Conservation (phyloP, 208 protist genomes). For the Leishmania gerbilli region DNA sequence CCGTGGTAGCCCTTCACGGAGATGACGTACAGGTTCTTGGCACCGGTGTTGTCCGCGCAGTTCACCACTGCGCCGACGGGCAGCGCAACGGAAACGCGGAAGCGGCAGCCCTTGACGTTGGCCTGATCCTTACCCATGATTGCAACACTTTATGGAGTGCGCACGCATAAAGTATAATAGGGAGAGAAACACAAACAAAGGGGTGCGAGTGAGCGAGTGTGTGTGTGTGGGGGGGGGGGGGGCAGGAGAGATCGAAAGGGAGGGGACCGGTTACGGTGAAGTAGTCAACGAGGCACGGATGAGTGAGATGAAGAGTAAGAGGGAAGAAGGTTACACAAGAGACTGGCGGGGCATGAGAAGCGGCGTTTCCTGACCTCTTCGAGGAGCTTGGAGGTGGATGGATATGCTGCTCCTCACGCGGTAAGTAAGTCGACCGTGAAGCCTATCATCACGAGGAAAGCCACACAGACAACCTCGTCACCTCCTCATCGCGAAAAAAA, state of each 20-base stretch:
- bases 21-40: conserved; percentile 99
- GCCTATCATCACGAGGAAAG: neutral
- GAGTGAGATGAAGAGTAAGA: neutral
- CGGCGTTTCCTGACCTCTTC: neutral
- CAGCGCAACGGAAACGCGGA: conserved; percentile 98
- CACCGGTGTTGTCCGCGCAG: conserved; percentile 99
- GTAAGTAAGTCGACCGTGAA: neutral
- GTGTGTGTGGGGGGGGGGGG: neutral
- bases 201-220: neutral
- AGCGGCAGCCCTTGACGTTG: conserved; percentile 96
- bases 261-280: neutral
- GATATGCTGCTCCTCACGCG: neutral
- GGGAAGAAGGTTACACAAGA: neutral
- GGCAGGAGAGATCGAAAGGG: neutral
- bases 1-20: conserved; percentile 98
- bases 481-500: neutral
- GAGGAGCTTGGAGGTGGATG: neutral
- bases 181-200: neutral
- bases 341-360: neutral
- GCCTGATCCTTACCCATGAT: conserved; percentile 89
- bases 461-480: neutral
- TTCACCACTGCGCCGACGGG: conserved; percentile 99
- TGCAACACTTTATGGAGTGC: conserved; percentile 15
- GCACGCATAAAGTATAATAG: neutral
- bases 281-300: neutral